phyloP scores from a whole-genome alignment of 2,329 filamentous ascomycete species.

The Aureobasidium sp. region DNA sequence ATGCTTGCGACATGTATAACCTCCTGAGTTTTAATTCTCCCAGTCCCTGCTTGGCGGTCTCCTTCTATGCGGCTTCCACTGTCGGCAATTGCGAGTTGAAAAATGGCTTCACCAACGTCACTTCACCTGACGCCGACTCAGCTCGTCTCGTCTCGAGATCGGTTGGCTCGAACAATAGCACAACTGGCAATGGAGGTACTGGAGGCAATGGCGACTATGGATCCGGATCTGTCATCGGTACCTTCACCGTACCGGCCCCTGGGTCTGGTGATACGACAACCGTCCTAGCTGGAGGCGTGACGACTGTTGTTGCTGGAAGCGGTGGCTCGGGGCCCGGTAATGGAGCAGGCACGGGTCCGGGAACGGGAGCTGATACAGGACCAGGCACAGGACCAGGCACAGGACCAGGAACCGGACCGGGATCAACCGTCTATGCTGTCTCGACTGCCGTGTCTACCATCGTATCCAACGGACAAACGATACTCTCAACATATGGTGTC shows the following conservation, averaged over 20 bases:
- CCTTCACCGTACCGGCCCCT: neutral
- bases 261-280: neutral
- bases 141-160: slow-evolving; percentile 17
- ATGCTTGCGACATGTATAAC: slow-evolving; percentile 27
- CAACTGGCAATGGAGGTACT: slow-evolving; percentile 11
- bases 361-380: slow-evolving; percentile 13
- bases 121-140: slow-evolving; percentile 14
- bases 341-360: slow-evolving; percentile 14
- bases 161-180: slow-evolving; percentile 15
- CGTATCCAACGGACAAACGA: slow-evolving; percentile 21
- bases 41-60: slow-evolving; percentile 22
- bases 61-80: slow-evolving; percentile 15
- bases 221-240: slow-evolving; percentile 14
- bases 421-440: slow-evolving; percentile 19
- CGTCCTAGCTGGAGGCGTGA: neutral
- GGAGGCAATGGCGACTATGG: slow-evolving; percentile 11
- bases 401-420: slow-evolving; percentile 11
- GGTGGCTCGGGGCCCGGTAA: slow-evolving; percentile 12
- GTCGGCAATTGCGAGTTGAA: slow-evolving; percentile 22
- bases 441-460: slow-evolving; percentile 20
- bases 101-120: slow-evolving; percentile 12
- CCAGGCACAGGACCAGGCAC: slow-evolving; percentile 13
- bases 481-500: slow-evolving; percentile 20
- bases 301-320: neutral
- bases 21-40: slow-evolving; percentile 17